These are phyloP conservation scores for Vigna reflexopilosa DNA, from an alignment of 306 rosid genomes.

Conservation along the genomic window DNA sequence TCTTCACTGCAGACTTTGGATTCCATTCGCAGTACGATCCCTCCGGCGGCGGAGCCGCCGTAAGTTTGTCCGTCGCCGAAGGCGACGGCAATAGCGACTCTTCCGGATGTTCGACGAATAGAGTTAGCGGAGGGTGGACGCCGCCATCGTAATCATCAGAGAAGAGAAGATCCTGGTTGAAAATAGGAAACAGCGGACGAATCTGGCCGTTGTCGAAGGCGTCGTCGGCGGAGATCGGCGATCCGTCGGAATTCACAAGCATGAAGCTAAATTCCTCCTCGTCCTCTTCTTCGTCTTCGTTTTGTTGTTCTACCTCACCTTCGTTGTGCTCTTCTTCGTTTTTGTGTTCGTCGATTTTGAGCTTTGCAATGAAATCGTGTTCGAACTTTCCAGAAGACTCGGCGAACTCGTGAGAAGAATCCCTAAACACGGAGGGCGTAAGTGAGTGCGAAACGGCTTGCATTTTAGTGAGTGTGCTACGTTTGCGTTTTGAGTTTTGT, in stretches of 20 bases:
- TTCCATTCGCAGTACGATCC: conserved; percentile 84
- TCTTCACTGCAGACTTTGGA: conserved; percentile 55
- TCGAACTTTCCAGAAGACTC: conserved; percentile 44
- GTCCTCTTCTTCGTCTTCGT: not conserved
- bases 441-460: conserved; percentile 49
- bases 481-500: not conserved
- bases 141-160: conserved; percentile 42
- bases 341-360: conserved; percentile 42
- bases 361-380: conserved; percentile 50
- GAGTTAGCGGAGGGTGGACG: conserved; percentile 56
- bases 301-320: not conserved
- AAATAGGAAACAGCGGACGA: conserved; percentile 70
- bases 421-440: conserved; percentile 8
- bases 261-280: conserved; percentile 78
- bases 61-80: too few relatives aligned
- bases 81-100: conserved; percentile 26
- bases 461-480: conserved; percentile 37
- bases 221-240: conserved; percentile 77
- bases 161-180: conserved; percentile 63
- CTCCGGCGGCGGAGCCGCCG: conserved; percentile 15
- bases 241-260: conserved; percentile 57
- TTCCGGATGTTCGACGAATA: conserved; percentile 55
- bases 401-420: conserved; percentile 4
- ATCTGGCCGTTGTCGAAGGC: conserved; percentile 76
- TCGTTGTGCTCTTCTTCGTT: not conserved